phyloP scores from a whole-genome alignment of 192 early-diverging fungal species.

The Gonapodya sp. region DNA sequence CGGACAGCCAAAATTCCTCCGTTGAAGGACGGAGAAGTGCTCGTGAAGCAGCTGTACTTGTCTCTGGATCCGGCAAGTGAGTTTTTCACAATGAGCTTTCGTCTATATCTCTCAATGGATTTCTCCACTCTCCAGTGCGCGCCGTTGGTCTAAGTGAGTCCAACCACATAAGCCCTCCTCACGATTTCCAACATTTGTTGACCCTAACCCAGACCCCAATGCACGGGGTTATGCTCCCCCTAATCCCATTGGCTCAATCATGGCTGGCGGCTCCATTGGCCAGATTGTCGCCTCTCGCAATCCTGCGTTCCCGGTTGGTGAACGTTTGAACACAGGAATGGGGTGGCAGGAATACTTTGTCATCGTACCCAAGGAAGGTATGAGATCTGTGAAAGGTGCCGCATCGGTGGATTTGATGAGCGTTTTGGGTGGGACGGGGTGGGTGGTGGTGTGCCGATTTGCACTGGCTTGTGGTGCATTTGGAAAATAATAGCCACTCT shows the following conservation, averaged over 20 bases:
- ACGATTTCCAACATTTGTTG: not conserved
- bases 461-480: no score
- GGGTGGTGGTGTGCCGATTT: not conserved
- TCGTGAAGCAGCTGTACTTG: slow-evolving; percentile 9
- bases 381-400: not conserved
- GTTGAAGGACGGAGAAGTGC: not conserved
- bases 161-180: not conserved
- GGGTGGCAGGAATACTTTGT: slow-evolving; percentile 52
- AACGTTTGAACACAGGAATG: slow-evolving; percentile 34
- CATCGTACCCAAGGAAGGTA: not conserved
- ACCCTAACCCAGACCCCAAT: not conserved
- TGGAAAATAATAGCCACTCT: no score
- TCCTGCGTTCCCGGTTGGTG: not conserved
- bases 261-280: not conserved
- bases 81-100: no score
- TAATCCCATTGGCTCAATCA: not conserved
- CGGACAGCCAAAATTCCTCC: not conserved
- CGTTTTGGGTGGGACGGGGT: not conserved
- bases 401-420: not conserved
- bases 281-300: not conserved
- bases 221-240: not conserved
- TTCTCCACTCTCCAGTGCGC: not conserved
- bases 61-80: slow-evolving; percentile 7
- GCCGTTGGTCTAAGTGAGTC: not conserved
- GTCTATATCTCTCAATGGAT: not conserved